Percentiles rank a stretch among this genome's conserved stretches.
Evolutionary conservation across 306 rosid genomes (phyloP).

Genomic region (Cicer yamashitae): DNA sequence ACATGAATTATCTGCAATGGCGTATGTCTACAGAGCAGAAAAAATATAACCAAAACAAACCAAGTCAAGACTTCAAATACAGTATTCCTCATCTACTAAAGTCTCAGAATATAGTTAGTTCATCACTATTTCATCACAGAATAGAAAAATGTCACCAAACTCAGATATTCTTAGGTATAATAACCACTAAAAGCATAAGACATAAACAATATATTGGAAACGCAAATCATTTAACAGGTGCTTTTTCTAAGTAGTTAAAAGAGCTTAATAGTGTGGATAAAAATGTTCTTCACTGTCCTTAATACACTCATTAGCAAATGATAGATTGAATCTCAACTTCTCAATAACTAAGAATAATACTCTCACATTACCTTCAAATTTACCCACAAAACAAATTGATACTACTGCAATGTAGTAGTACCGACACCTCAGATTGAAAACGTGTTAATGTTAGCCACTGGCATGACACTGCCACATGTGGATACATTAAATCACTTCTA

Average conservation of each 20-base stretch:
- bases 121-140: constrained; percentile 15
- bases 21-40: constrained; percentile 65
- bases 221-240: background rate
- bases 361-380: background rate
- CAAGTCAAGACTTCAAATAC: constrained; percentile 22
- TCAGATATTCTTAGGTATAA: background rate
- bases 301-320: background rate
- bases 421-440: no score
- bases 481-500: no score
- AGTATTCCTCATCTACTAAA: constrained; percentile 18
- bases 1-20: constrained; percentile 92
- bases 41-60: constrained; percentile 38
- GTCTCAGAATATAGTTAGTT: constrained; percentile 7
- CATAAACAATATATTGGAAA: background rate
- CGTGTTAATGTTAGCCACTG: no score
- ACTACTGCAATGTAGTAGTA: no score
- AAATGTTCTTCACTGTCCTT: background rate
- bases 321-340: background rate
- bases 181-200: constrained; percentile 5
- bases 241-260: background rate
- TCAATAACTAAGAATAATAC: background rate
- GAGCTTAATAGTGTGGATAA: background rate
- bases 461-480: no score
- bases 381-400: background rate
- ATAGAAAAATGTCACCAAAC: background rate